Evolutionary conservation across 495 filamentous ascomycete genomes (phyloP).

Genomic region (Aspergillus kassunensis): DNA sequence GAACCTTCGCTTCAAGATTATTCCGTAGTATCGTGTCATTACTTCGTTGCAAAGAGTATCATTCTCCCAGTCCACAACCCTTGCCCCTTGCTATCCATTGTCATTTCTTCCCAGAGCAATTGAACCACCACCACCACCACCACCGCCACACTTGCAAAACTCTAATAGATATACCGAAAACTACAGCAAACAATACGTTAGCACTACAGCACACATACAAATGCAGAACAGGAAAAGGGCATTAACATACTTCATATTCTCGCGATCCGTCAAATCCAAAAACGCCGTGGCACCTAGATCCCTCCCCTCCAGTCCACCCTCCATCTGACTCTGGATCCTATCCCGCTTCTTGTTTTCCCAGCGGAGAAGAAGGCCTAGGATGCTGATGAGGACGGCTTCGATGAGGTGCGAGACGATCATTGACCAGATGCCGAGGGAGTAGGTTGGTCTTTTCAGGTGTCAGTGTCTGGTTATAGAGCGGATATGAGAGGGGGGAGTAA

Average conservation of each 20-base stretch:
- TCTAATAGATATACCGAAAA: too few relatives aligned
- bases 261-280: slow-evolving; percentile 56
- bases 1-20: too few relatives aligned
- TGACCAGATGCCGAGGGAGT: slow-evolving; percentile 57
- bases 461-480: background rate
- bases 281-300: slow-evolving; percentile 56
- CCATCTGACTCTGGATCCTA: slow-evolving; percentile 43
- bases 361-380: slow-evolving; percentile 45
- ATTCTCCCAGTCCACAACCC: too few relatives aligned
- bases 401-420: slow-evolving; percentile 60
- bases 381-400: slow-evolving; percentile 45
- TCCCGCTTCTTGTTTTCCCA: slow-evolving; percentile 57
- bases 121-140: too few relatives aligned
- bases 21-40: too few relatives aligned
- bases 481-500: background rate
- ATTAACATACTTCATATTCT: slow-evolving; percentile 57
- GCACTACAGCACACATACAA: too few relatives aligned
- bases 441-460: slow-evolving; percentile 36
- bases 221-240: too few relatives aligned
- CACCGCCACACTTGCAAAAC: too few relatives aligned
- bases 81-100: too few relatives aligned
- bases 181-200: too few relatives aligned
- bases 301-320: slow-evolving; percentile 44
- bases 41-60: too few relatives aligned
- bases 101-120: too few relatives aligned